phyloP scores from a whole-genome alignment of 495 filamentous ascomycete species.

The Cairneyella variabilis region DNA sequence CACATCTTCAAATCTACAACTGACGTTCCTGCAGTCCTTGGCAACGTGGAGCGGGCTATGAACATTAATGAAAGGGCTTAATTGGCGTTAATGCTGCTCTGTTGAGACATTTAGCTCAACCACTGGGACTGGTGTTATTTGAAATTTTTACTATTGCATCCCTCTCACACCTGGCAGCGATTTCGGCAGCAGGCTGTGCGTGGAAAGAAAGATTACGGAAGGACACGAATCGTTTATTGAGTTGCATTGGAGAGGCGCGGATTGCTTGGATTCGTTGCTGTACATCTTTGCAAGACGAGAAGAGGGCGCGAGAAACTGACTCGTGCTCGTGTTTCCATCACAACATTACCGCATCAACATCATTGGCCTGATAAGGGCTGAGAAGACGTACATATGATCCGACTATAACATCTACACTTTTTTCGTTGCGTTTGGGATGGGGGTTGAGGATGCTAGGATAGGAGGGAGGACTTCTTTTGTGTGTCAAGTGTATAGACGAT shows the following conservation, averaged over 20 bases:
- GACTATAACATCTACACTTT: too few species aligned
- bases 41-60: constrained; percentile 55
- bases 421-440: not conserved
- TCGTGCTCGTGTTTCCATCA: not conserved
- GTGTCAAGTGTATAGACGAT: not conserved
- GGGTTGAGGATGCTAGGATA: not conserved
- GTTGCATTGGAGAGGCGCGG: constrained; percentile 11
- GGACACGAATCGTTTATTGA: too few species aligned
- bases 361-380: not conserved
- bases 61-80: constrained; percentile 30
- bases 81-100: constrained; percentile 25
- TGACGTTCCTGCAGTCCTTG: constrained; percentile 40
- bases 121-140: constrained; percentile 26
- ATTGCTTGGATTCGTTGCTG: constrained; percentile 5
- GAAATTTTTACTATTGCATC: constrained; percentile 25
- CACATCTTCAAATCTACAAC: constrained; percentile 1
- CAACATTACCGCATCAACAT: not conserved
- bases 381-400: not conserved
- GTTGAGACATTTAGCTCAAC: constrained; percentile 6
- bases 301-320: too few species aligned
- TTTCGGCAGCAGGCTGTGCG: constrained; percentile 16
- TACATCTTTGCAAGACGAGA: not conserved
- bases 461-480: not conserved
- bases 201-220: too few species aligned
- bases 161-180: not conserved